Conservation (phyloP, 257 asterid genomes). For the Solanum dulcamara region DNA sequence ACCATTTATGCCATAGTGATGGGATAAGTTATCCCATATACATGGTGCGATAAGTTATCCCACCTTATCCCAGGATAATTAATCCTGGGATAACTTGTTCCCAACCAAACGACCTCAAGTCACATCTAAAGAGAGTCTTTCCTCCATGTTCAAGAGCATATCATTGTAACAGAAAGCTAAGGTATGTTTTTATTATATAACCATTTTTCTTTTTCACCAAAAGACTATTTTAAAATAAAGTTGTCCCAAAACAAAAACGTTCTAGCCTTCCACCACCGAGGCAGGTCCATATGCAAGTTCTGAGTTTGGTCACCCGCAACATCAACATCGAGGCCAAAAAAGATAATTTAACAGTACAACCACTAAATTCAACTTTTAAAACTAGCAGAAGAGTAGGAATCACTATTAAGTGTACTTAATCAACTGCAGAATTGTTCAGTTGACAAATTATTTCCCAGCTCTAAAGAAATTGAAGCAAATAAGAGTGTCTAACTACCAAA, state of each 20-base stretch:
- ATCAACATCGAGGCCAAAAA: not conserved
- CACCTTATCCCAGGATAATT: too few relatives aligned
- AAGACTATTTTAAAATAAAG: not conserved
- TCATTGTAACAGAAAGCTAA: not conserved
- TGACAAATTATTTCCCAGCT: not conserved
- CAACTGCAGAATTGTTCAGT: not conserved
- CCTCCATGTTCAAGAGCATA: not conserved
- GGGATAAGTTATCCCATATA: too few relatives aligned
- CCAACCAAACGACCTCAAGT: too few relatives aligned
- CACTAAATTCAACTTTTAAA: not conserved
- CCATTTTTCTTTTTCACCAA: not conserved
- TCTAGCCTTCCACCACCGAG: not conserved
- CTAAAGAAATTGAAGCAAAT: not conserved
- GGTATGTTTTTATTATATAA: not conserved
- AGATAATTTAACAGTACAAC: not conserved
- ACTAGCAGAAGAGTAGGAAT: not conserved
- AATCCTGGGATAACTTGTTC: too few relatives aligned
- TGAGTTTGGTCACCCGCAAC: not conserved
- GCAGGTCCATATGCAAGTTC: not conserved
- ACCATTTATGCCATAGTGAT: too few relatives aligned
- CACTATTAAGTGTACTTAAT: not conserved
- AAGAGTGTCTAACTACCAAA: not conserved
- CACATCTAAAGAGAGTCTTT: not conserved
- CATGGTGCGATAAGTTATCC: too few relatives aligned
- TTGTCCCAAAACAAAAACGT: not conserved